Conservation (phyloP, 169 alveolate genomes). For the Miamiensis avidus region DNA sequence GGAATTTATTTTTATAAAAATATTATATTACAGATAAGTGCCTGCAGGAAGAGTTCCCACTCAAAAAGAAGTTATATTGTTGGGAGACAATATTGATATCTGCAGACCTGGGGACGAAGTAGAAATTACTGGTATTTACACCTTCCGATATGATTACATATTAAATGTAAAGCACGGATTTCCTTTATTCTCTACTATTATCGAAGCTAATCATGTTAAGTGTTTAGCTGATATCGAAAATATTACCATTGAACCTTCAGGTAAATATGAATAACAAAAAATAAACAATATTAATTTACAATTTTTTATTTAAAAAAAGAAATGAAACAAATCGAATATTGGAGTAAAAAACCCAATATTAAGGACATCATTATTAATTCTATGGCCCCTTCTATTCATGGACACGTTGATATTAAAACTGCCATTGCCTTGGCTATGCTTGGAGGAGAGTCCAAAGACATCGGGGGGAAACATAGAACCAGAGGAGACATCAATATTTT, state of each 20-base stretch:
- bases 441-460: conserved; percentile 95
- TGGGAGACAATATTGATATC: conserved; percentile 97
- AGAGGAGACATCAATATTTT: conserved; percentile 97
- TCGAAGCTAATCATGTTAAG: conserved; percentile 95
- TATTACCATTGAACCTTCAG: conserved; percentile 93
- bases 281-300: no score
- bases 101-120: conserved; percentile 99
- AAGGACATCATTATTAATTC: conserved; percentile 93
- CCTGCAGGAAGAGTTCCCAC: conserved; percentile 99
- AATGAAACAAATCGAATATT: conserved; percentile 86
- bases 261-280: no score
- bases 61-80: conserved; percentile 94
- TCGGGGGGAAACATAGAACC: conserved; percentile 93
- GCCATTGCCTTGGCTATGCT: conserved; percentile 93
- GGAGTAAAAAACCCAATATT: conserved; percentile 93
- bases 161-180: conserved; percentile 96
- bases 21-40: no score
- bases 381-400: conserved; percentile 98
- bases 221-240: conserved; percentile 90
- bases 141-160: conserved; percentile 92
- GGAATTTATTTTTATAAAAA: no score
- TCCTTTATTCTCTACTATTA: conserved; percentile 95
- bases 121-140: conserved; percentile 95
- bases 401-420: conserved; percentile 94
- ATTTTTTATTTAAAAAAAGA: no score